Evolutionary conservation across 2,329 filamentous ascomycete species (phyloP).

Genomic region (Reticulascus tulasneorum): DNA sequence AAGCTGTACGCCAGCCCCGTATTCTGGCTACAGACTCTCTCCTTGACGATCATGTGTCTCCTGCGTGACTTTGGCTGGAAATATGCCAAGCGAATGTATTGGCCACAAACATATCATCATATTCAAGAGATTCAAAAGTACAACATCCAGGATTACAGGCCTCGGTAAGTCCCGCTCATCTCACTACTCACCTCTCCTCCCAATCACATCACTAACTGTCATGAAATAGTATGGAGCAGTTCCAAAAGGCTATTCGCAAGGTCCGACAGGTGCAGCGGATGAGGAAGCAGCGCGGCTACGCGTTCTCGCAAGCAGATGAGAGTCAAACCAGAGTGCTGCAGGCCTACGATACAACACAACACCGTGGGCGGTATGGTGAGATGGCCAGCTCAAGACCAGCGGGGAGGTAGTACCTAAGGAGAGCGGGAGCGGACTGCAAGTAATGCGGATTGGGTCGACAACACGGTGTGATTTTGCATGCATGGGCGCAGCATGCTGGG

Average conservation of each 20-base stretch:
- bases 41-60: constrained; percentile 77
- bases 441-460: too few species aligned
- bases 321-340: constrained; percentile 91
- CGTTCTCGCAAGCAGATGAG: constrained; percentile 96
- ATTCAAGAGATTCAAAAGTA: constrained; percentile 99
- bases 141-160: constrained; percentile 98
- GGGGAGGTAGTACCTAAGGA: constrained; percentile 8
- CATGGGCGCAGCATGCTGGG: too few species aligned
- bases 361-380: constrained; percentile 89
- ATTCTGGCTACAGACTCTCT: constrained; percentile 88
- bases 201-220: constrained; percentile 10
- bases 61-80: constrained; percentile 93
- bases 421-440: too few species aligned
- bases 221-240: constrained; percentile 89
- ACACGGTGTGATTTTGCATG: too few species aligned
- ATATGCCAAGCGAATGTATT: constrained; percentile 96
- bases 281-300: constrained; percentile 98
- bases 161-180: constrained; percentile 62
- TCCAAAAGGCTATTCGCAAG: constrained; percentile 98
- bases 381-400: constrained; percentile 60
- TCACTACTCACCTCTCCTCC: not conserved
- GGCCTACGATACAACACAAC: constrained; percentile 94
- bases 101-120: constrained; percentile 92
- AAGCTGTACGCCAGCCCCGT: constrained; percentile 74
- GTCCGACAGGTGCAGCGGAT: constrained; percentile 97